Evolutionary conservation across 495 filamentous ascomycete species (phyloP), one percentile per base, ranked within the genome.

Genomic region (Annulohypoxylon stygium): DNA sequence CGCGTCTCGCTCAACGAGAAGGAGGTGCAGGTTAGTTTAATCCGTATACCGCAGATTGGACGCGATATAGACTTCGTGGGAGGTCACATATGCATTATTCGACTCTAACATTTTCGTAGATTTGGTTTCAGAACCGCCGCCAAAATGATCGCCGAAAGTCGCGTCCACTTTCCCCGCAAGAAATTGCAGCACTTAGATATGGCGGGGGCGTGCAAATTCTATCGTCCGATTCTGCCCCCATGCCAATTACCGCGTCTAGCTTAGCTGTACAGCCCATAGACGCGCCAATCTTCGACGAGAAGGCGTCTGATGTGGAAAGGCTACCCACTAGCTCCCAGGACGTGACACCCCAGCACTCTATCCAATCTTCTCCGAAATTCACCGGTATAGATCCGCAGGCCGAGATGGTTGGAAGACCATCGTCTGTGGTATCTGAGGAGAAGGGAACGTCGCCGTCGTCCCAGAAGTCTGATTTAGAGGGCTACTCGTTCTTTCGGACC

Each of bases 61-160:
- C 62, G 55, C 61, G 37, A 16, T 18, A 41, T 3, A 43, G 11
- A 54, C 39, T 47, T 6, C 11, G 0, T 26, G 25, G 14, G 18
- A 45, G 43, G 33, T 60, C 37, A 12, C 48, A 26, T 66, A 20
- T 58, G 47, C 37, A 20, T 23, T 30, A 60, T 61, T 65, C 26
- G 37, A 37, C 51, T 65, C 77, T 80, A 65, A 80, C 50, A 34
- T 51, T 7, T 25, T 25, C 41, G 18, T 79, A 99, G 96, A 97
- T 99, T 74, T 99, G 97, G 97, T 99, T 99, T 81, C 97, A 98
- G 78, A 99, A 99, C 75, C 90, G 95, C 78, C 89, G 97, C 69
- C 97, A 99, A 79, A 97, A 94, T 81, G 91, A 94, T 76, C 89
- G 97, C 63, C 89, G 97, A 65, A 97, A 95, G 84, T 92, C 94